Percentiles rank a stretch among this genome's conserved stretches.
phyloP scores from a whole-genome alignment of 129 eudicot species.

The Ambrosia artemisiifolia region DNA sequence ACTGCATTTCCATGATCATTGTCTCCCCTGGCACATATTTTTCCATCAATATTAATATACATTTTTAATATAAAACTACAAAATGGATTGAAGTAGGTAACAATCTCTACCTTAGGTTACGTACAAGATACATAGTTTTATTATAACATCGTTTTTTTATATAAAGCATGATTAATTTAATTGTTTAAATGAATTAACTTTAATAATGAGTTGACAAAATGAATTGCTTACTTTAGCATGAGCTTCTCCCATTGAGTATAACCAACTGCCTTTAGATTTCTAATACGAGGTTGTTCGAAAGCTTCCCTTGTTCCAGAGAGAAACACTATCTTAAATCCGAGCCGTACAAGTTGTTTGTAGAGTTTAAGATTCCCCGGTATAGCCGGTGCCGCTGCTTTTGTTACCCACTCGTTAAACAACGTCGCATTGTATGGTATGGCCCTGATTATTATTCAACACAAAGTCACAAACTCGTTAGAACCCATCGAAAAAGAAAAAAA shows the following conservation, averaged over 20 bases:
- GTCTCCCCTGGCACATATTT: background rate
- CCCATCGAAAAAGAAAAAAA: background rate
- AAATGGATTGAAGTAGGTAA: too few species aligned
- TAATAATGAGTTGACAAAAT: too few species aligned
- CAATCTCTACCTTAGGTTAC: too few species aligned
- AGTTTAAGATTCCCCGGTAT: constrained; percentile 31
- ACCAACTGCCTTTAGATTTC: constrained; percentile 35
- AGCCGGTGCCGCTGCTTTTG: constrained; percentile 30
- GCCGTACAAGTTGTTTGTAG: constrained; percentile 24
- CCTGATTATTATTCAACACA: constrained; percentile 30
- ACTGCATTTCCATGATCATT: background rate
- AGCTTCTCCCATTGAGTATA: constrained; percentile 39
- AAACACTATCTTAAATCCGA: constrained; percentile 42
- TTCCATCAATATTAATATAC: background rate
- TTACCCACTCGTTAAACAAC: constrained; percentile 26
- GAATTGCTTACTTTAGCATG: constrained; percentile 28
- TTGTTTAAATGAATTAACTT: too few species aligned
- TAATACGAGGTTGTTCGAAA: background rate
- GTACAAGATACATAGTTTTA: too few species aligned
- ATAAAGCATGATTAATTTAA: too few species aligned
- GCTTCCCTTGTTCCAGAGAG: constrained; percentile 23
- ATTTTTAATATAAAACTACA: background rate
- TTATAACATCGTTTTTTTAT: too few species aligned
- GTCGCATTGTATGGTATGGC: constrained; percentile 21
- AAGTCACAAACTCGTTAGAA: background rate